Conservation (phyloP, 805 yeast genomes). For the Teunomyces funiuensis region DNA sequence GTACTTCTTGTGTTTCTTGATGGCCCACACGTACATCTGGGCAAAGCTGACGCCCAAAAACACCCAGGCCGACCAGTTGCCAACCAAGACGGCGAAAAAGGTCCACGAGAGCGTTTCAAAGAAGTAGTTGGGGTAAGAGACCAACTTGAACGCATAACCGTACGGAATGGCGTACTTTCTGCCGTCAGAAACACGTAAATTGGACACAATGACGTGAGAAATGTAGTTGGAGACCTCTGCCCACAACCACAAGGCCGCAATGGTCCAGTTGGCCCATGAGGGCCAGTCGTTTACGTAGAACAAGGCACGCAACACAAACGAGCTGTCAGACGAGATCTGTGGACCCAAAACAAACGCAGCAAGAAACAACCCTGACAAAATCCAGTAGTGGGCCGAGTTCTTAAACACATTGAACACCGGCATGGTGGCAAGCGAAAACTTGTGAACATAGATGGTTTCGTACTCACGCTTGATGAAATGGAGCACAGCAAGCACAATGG, state of each 20-base stretch:
- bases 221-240: slow-evolving; percentile 73
- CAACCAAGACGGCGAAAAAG: slow-evolving; percentile 63
- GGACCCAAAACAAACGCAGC: slow-evolving; percentile 49
- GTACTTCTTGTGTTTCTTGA: slow-evolving; percentile 74
- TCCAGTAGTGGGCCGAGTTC: slow-evolving; percentile 90
- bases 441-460: slow-evolving; percentile 83
- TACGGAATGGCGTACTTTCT: slow-evolving; percentile 67
- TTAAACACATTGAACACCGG: slow-evolving; percentile 84
- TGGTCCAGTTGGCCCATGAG: slow-evolving; percentile 25
- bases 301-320: slow-evolving; percentile 20
- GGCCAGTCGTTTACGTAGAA: slow-evolving; percentile 49
- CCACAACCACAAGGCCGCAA: slow-evolving; percentile 48
- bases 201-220: slow-evolving; percentile 67
- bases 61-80: slow-evolving; percentile 73
- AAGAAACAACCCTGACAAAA: slow-evolving; percentile 69
- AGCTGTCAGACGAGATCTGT: slow-evolving; percentile 17
- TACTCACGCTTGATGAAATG: slow-evolving; percentile 88
- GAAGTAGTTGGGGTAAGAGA: slow-evolving; percentile 93
- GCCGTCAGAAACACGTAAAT: slow-evolving; percentile 52
- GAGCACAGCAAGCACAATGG: slow-evolving; percentile 56
- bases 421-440: slow-evolving; percentile 89
- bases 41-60: slow-evolving; percentile 69
- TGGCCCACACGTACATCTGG: slow-evolving; percentile 94
- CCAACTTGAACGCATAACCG: slow-evolving; percentile 79
- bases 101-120: slow-evolving; percentile 83